phyloP scores from a whole-genome alignment of 2,329 filamentous ascomycete species.

The Colletotrichum echinochloae region DNA sequence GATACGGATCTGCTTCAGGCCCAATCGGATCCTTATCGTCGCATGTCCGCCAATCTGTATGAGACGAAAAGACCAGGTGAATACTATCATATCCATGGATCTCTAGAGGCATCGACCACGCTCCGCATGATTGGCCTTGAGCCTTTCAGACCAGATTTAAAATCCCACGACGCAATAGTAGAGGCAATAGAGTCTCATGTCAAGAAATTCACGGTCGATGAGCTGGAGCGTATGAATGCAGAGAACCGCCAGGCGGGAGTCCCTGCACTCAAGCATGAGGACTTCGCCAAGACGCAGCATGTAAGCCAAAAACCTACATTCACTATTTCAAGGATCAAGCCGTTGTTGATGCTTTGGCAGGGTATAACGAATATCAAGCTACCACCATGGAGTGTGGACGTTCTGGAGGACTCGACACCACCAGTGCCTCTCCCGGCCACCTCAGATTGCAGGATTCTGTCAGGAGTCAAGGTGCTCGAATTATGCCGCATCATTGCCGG shows the following conservation, averaged over 20 bases:
- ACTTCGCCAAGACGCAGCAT: constrained; percentile 66
- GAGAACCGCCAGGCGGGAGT: constrained; percentile 70
- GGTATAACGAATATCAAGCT: constrained; percentile 56
- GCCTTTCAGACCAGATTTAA: constrained; percentile 69
- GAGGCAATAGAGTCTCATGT: constrained; percentile 70
- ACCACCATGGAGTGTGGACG: constrained; percentile 63
- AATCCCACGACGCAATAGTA: constrained; percentile 70
- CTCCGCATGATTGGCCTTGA: constrained; percentile 77
- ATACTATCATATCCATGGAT: constrained; percentile 82
- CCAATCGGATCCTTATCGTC: constrained; percentile 77
- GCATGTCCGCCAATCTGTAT: constrained; percentile 80
- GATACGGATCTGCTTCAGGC: constrained; percentile 79
- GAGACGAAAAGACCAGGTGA: constrained; percentile 73
- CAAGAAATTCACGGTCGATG: constrained; percentile 62
- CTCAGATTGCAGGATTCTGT: constrained; percentile 51
- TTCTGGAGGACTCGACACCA: constrained; percentile 63
- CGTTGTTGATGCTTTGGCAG: constrained; percentile 51
- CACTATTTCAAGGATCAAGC: fast-evolving
- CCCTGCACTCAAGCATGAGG: constrained; percentile 68
- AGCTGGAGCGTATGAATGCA: constrained; percentile 70
- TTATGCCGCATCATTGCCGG: constrained; percentile 82
- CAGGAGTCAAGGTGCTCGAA: constrained; percentile 79
- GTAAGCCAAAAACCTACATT: constrained; percentile 43
- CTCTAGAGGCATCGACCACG: constrained; percentile 76
- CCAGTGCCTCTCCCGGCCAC: constrained; percentile 53